Percentiles rank a stretch among this genome's conserved stretches.
These are phyloP conservation scores for Lycium barbarum DNA, from an alignment of 257 asterid genomes.

Conservation along the genomic window DNA sequence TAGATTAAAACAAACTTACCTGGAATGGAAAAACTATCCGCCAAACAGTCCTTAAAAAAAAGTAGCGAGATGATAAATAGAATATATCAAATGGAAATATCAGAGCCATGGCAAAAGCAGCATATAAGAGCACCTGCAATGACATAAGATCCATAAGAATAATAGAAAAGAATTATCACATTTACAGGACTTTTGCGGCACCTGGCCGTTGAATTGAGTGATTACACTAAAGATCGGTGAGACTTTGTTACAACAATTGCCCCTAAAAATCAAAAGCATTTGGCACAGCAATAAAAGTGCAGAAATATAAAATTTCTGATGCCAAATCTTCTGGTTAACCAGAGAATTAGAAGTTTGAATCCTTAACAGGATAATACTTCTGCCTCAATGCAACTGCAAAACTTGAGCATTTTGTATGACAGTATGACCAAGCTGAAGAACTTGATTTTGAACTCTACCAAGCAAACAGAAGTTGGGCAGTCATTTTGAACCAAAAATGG, in stretches of 20 bases:
- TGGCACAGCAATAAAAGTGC: conserved; percentile 7
- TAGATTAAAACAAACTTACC: conserved; percentile 61
- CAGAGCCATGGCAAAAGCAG: conserved; percentile 80
- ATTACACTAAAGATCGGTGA: neutral
- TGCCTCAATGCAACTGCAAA: neutral
- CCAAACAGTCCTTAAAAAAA: conserved; percentile 89
- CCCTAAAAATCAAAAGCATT: neutral
- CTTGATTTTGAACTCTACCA: conserved; percentile 15
- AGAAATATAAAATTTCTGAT: neutral
- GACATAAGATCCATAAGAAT: conserved; percentile 30
- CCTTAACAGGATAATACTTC: neutral
- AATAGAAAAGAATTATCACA: conserved; percentile 9
- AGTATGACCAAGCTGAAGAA: conserved; percentile 27
- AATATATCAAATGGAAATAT: conserved; percentile 95
- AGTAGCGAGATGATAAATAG: conserved; percentile 88
- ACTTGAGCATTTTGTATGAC: conserved; percentile 18
- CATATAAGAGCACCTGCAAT: conserved; percentile 88
- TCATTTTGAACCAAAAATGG: conserved; percentile 7
- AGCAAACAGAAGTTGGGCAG: neutral
- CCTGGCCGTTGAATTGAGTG: neutral
- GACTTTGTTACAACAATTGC: neutral
- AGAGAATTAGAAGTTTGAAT: conserved; percentile 13
- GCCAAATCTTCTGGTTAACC: conserved; percentile 8
- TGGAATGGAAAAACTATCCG: conserved; percentile 85
- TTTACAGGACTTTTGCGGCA: neutral